Conservation (phyloP, 441 rosid species). For the Mallotus japonicus region DNA sequence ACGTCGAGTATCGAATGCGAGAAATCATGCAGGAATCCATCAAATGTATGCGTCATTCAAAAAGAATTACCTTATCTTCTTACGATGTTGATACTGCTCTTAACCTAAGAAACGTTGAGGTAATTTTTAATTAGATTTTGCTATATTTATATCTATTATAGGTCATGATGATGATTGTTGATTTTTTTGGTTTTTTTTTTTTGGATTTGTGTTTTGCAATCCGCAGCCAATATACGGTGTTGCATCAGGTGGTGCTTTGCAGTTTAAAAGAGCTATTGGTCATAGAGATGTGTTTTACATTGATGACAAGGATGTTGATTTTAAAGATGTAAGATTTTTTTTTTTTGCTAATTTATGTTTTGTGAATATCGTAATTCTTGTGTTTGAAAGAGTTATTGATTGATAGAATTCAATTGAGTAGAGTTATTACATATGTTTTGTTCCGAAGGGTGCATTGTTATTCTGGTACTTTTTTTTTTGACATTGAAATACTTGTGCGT, state of each 20-base stretch:
- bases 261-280: conserved; percentile 82
- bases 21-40: conserved; percentile 95
- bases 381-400: too few relatives aligned
- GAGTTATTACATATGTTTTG: too few relatives aligned
- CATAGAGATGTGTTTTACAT: conserved; percentile 81
- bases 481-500: too few relatives aligned
- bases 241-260: conserved; percentile 70
- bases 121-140: conserved; percentile 13
- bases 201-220: too few relatives aligned
- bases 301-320: conserved; percentile 88
- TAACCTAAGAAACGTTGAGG: conserved; percentile 79
- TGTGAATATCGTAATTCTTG: too few relatives aligned
- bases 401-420: too few relatives aligned
- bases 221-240: conserved; percentile 79
- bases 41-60: conserved; percentile 94
- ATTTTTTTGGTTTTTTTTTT: too few relatives aligned
- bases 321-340: conserved; percentile 70
- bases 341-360: too few relatives aligned
- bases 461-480: too few relatives aligned
- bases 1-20: conserved; percentile 86
- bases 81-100: conserved; percentile 88
- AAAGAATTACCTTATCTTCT: conserved; percentile 61
- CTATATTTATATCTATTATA: too few relatives aligned
- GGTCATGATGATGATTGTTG: too few relatives aligned
- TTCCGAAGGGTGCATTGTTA: too few relatives aligned